phyloP scores from a whole-genome alignment of 1,284 basidiomycete species.

The Melampsora americana region DNA sequence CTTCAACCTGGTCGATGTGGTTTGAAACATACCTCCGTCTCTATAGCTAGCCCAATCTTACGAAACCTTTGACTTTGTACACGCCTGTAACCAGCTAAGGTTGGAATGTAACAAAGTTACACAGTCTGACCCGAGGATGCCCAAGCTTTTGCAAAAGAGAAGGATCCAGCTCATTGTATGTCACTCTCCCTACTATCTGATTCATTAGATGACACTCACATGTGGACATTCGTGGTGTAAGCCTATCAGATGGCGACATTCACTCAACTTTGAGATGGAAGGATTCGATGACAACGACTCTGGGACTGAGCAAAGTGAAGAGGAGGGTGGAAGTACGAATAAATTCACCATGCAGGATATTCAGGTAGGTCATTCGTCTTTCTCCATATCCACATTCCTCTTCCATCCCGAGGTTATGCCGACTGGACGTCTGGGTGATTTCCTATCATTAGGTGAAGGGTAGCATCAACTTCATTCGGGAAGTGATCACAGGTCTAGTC shows the following conservation, averaged over 20 bases:
- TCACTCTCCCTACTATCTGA: neutral
- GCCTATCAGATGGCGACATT: conserved; percentile 51
- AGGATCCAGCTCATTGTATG: conserved; percentile 50
- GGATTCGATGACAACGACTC: conserved; percentile 45
- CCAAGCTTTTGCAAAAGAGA: conserved; percentile 47
- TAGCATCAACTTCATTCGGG: conserved; percentile 52
- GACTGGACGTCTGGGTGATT: neutral
- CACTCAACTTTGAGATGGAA: conserved; percentile 48
- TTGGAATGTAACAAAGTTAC: conserved; percentile 46
- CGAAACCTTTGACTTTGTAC: conserved; percentile 50
- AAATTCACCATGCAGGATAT: conserved; percentile 48
- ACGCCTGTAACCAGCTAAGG: conserved; percentile 50
- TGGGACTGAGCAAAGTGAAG: conserved; percentile 5
- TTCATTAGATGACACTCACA: neutral
- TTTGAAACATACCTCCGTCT: neutral
- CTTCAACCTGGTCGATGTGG: neutral
- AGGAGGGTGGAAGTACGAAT: conserved; percentile 43
- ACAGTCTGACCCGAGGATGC: conserved; percentile 47
- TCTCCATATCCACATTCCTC: neutral
- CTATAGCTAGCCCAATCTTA: conserved; percentile 48
- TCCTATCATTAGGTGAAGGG: conserved; percentile 44
- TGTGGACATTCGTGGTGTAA: neutral
- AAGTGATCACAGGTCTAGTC: conserved; percentile 52
- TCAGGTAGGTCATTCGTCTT: conserved; percentile 45
- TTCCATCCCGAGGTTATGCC: neutral